Conservation (phyloP, 2,329 filamentous ascomycete species). For the Botrytis pseudocinerea region DNA sequence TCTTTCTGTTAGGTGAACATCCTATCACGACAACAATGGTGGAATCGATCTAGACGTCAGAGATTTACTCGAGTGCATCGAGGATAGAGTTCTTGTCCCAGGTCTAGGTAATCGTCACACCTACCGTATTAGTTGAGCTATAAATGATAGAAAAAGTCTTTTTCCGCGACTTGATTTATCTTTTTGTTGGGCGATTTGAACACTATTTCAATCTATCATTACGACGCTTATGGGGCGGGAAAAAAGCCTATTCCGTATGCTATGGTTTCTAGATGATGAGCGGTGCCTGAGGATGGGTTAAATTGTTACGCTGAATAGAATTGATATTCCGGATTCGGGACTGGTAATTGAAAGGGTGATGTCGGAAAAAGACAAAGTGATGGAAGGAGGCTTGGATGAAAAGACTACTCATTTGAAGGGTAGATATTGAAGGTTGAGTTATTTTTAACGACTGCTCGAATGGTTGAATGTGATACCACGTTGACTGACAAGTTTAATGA, state of each 20-base stretch:
- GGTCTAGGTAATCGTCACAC: constrained; percentile 62
- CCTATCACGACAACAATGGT: constrained; percentile 58
- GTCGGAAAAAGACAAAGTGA: constrained; percentile 48
- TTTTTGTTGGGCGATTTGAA: constrained; percentile 55
- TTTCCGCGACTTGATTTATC: constrained; percentile 48
- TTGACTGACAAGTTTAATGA: constrained; percentile 42
- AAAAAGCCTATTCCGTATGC: constrained; percentile 56
- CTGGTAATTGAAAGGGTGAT: constrained; percentile 48
- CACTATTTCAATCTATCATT: constrained; percentile 60
- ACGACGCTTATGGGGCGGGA: constrained; percentile 53
- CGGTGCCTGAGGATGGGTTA: constrained; percentile 43
- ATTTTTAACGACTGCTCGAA: constrained; percentile 51
- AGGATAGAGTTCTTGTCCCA: constrained; percentile 63
- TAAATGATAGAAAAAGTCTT: constrained; percentile 62
- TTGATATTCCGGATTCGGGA: constrained; percentile 48
- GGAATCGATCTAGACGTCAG: constrained; percentile 50
- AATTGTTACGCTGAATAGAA: constrained; percentile 49
- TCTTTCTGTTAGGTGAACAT: constrained; percentile 65
- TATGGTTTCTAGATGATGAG: constrained; percentile 58
- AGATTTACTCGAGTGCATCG: constrained; percentile 55
- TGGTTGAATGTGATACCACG: constrained; percentile 49
- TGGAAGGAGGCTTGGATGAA: constrained; percentile 48
- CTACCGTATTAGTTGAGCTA: constrained; percentile 55
- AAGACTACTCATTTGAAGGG: constrained; percentile 54
- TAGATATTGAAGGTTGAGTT: constrained; percentile 52